Percentiles rank a stretch among this genome's conserved stretches.
These are phyloP conservation scores for Funneliformis geosporum DNA, from an alignment of 192 early-diverging fungal species.

Conservation along the genomic window DNA sequence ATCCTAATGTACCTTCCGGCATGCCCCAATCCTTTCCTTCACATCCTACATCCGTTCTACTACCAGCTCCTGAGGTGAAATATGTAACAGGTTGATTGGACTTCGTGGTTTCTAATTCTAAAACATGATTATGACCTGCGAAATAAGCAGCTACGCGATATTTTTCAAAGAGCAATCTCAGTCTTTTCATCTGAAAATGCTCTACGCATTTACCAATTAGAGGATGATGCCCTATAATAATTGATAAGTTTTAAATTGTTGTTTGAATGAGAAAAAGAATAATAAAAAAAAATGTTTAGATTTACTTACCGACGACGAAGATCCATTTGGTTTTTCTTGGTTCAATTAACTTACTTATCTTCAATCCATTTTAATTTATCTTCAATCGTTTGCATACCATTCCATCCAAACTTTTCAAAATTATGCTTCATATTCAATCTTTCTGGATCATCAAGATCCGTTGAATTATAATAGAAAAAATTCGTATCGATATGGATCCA, in stretches of 20 bases:
- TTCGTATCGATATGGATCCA: slow-evolving; percentile 29
- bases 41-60: slow-evolving; percentile 11
- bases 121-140: slow-evolving; percentile 12
- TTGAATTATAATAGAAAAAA: neutral
- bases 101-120: slow-evolving; percentile 4
- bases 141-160: slow-evolving; percentile 29
- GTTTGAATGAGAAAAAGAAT: neutral
- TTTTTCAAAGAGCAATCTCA: slow-evolving; percentile 5
- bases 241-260: neutral
- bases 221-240: slow-evolving; percentile 23
- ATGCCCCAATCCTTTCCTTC: neutral
- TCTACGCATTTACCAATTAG: slow-evolving; percentile 11
- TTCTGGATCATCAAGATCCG: neutral
- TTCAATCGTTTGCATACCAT: neutral
- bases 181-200: neutral
- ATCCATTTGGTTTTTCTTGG: slow-evolving; percentile 26
- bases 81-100: neutral
- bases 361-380: slow-evolving; percentile 30
- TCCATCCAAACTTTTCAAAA: neutral
- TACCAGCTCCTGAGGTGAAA: slow-evolving; percentile 26
- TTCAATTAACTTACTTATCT: slow-evolving; percentile 17
- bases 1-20: neutral
- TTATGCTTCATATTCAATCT: neutral
- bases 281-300: neutral
- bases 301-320: slow-evolving; percentile 22